Conservation (phyloP, 257 asterid species). For the Nicotiana knightiana region DNA sequence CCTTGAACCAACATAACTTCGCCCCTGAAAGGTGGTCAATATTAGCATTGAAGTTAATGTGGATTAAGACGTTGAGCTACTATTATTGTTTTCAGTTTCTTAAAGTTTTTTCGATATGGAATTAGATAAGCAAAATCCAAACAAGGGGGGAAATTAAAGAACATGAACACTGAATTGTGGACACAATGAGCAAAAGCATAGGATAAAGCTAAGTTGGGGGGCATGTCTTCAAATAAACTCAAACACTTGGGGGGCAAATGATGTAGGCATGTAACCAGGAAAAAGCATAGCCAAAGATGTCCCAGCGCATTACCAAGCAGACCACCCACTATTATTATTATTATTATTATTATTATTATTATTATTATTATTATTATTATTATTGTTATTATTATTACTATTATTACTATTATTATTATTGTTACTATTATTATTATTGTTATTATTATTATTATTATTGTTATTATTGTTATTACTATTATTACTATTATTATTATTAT, state of each 20-base stretch:
- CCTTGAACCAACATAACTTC: too few species aligned
- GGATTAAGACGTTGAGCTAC: not conserved
- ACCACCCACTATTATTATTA: too few species aligned
- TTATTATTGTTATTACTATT: too few species aligned
- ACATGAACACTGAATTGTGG: not conserved
- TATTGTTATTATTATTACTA: too few species aligned
- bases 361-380: too few species aligned
- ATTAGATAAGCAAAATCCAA: not conserved
- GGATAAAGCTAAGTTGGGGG: not conserved
- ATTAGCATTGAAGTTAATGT: not conserved
- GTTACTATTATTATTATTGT: too few species aligned
- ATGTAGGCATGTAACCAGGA: not conserved
- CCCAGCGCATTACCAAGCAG: not conserved
- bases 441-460: too few species aligned
- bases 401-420: too few species aligned
- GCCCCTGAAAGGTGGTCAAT: not conserved
- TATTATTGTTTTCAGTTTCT: too few species aligned
- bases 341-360: too few species aligned
- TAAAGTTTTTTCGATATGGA: too few species aligned
- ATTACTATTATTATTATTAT: too few species aligned
- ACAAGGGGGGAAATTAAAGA: not conserved
- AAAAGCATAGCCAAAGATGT: not conserved
- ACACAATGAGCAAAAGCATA: not conserved
- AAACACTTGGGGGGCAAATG: constrained; percentile 1
- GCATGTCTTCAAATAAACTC: not conserved